Conservation (phyloP, 2,329 filamentous ascomycete genomes). For the Pezicula rhizophila region DNA sequence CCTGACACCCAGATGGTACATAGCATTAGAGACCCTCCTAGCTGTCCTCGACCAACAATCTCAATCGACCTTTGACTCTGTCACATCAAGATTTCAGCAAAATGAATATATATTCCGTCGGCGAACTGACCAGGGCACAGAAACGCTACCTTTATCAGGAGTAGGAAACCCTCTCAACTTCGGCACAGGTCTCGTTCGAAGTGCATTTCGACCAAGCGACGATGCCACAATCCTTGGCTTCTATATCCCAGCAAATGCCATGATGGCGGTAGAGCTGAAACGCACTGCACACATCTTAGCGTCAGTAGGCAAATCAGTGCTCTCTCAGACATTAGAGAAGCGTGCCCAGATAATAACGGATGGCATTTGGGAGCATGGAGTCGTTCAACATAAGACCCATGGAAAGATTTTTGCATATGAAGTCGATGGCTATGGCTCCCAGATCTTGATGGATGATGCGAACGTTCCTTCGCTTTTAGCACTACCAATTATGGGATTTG, state of each 20-base stretch:
- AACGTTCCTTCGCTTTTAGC: conserved; percentile 79
- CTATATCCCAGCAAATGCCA: conserved; percentile 92
- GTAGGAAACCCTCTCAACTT: conserved; percentile 86
- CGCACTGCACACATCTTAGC: conserved; percentile 67
- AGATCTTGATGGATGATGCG: conserved; percentile 83
- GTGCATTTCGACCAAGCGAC: conserved; percentile 90
- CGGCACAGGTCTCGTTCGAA: conserved; percentile 80
- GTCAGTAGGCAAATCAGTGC: conserved; percentile 44
- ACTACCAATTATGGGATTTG: conserved; percentile 72
- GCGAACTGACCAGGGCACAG: conserved; percentile 73
- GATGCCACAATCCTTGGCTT: conserved; percentile 92
- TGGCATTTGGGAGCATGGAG: conserved; percentile 79
- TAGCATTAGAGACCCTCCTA: conserved; percentile 70
- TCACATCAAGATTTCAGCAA: conserved; percentile 54
- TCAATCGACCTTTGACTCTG: conserved; percentile 68
- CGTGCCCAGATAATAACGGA: conserved; percentile 60
- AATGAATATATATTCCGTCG: conserved; percentile 89
- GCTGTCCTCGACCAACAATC: conserved; percentile 73
- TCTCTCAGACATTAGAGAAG: conserved; percentile 49
- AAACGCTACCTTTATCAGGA: conserved; percentile 77
- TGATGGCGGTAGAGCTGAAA: conserved; percentile 86
- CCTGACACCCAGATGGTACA: conserved; percentile 70
- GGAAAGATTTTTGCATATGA: conserved; percentile 82
- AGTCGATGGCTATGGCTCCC: conserved; percentile 78
- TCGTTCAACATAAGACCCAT: conserved; percentile 68